Evolutionary conservation across 345 rosid species (phyloP), one percentile per base, ranked within the genome.

Genomic region (Melastoma malabathricum): DNA sequence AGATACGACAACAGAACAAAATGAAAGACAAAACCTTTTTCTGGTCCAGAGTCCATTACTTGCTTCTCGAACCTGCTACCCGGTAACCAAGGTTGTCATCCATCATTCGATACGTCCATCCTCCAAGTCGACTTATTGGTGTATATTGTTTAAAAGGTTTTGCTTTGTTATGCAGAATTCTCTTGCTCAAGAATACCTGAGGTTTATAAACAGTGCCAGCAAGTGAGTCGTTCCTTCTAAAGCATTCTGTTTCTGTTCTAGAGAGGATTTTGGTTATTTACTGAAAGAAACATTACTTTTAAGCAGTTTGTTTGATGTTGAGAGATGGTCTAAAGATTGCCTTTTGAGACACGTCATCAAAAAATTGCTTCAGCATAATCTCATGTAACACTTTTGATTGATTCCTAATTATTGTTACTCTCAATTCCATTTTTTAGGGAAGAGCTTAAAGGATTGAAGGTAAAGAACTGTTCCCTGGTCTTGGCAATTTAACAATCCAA

Each of bases 381-480:
- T 22, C n/a, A 23, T 38, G 39, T 5, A 23, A 13, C 17, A 27
- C 12, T 6, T 15, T 50, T 15, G 18, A 59, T 39, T 13, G 49
- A 27, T 46, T 44, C 48, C 13, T 13, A 29, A 29, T 29, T 1
- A 44, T 48, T 4, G 31, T 54, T 45, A 54, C 20, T 44, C 48
- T 43, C 7, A 27, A 15, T 20, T 44, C 43, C 14, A 23, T 43
- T 23, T 51, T 31, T 49, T 72, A 84, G 94, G 67, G 96, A 80
- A 51, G 86, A 82, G 39, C 58, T 88, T 60, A 84, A 76, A 71
- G 83, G 69, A 63, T 49, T 88, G 53, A 84, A 82, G 95, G 92
- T 83, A 34, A 74, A 68, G 55, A 66, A 17, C 17, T 38, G 13
- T 20, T 53, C n/a, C 20, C 13, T 41, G 20, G 22, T 3, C 15